Evolutionary conservation across 169 alveolate species (phyloP).

Genomic region (Cryptosporidium muris): DNA sequence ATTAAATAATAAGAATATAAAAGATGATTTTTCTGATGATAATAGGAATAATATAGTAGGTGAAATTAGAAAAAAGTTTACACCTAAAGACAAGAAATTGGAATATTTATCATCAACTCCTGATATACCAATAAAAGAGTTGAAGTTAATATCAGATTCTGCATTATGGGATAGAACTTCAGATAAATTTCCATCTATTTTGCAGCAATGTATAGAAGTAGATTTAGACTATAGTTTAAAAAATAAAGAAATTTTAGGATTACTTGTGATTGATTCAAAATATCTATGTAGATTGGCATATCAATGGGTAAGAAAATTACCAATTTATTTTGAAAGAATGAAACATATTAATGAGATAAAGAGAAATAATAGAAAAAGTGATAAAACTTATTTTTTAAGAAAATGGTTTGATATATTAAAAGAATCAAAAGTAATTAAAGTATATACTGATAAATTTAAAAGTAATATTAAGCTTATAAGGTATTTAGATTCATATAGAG

Average conservation of each 20-base stretch:
- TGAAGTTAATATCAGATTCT: too few relatives aligned
- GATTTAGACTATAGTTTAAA: too few relatives aligned
- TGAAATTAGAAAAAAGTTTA: too few relatives aligned
- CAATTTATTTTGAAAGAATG: slow-evolving; percentile 38
- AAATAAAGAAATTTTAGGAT: not conserved
- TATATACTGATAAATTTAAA: slow-evolving; percentile 1
- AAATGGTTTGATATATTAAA: slow-evolving; percentile 29
- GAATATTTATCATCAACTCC: too few relatives aligned
- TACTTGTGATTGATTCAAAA: slow-evolving; percentile 33
- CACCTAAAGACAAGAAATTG: too few relatives aligned
- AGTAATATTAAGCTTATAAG: not conserved
- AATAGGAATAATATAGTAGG: too few relatives aligned
- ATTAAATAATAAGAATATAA: too few relatives aligned
- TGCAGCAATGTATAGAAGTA: too few relatives aligned
- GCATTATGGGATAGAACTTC: too few relatives aligned
- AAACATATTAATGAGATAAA: not conserved
- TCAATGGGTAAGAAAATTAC: slow-evolving; percentile 55
- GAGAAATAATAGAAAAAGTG: not conserved
- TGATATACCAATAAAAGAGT: too few relatives aligned
- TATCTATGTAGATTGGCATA: slow-evolving; percentile 33
- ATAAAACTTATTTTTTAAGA: slow-evolving; percentile 10
- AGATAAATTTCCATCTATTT: too few relatives aligned
- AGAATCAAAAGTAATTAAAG: slow-evolving; percentile 10
- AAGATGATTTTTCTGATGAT: too few relatives aligned
- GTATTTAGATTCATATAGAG: not conserved